These are phyloP conservation scores for Botrytis deweyae DNA, from an alignment of 2,329 filamentous ascomycete species.

Conservation along the genomic window DNA sequence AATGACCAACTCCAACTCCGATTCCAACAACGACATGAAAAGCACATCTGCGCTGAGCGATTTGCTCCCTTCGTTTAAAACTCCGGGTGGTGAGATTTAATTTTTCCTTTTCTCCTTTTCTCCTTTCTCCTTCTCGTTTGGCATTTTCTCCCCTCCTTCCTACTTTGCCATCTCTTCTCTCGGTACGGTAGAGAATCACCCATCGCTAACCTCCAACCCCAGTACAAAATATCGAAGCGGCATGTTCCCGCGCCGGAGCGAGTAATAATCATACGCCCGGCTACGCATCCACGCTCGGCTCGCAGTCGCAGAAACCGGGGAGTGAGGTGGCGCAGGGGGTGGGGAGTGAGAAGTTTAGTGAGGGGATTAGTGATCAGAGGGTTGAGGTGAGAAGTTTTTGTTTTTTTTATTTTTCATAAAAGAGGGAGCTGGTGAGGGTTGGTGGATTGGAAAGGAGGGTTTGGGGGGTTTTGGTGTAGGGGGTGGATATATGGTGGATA, in stretches of 20 bases:
- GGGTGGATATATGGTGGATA: too few species aligned
- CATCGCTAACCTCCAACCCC: not conserved
- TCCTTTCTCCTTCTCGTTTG: too few species aligned
- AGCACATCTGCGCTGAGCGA: not conserved
- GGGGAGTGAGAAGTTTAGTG: conserved; percentile 28
- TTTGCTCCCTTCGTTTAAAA: not conserved
- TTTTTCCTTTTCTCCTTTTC: too few species aligned
- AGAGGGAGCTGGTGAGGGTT: too few species aligned
- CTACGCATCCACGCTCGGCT: conserved; percentile 26
- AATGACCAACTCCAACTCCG: not conserved
- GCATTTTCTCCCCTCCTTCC: not conserved
- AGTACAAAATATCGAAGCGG: conserved; percentile 32
- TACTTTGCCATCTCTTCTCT: too few species aligned
- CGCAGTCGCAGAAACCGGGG: conserved; percentile 24
- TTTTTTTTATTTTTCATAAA: not conserved
- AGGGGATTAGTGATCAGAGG: conserved; percentile 26
- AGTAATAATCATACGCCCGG: conserved; percentile 31
- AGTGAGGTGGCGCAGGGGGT: conserved; percentile 24
- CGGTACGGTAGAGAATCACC: not conserved
- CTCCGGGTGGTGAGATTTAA: not conserved
- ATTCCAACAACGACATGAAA: not conserved
- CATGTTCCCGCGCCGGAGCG: conserved; percentile 32
- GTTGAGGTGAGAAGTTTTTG: conserved; percentile 23
- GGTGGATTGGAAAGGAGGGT: not conserved
- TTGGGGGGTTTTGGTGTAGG: too few species aligned